Percentiles rank a stretch among this genome's conserved stretches.
These are phyloP conservation scores for Metarhizium humberi DNA, from an alignment of 2,329 filamentous ascomycete species.

Conservation along the genomic window DNA sequence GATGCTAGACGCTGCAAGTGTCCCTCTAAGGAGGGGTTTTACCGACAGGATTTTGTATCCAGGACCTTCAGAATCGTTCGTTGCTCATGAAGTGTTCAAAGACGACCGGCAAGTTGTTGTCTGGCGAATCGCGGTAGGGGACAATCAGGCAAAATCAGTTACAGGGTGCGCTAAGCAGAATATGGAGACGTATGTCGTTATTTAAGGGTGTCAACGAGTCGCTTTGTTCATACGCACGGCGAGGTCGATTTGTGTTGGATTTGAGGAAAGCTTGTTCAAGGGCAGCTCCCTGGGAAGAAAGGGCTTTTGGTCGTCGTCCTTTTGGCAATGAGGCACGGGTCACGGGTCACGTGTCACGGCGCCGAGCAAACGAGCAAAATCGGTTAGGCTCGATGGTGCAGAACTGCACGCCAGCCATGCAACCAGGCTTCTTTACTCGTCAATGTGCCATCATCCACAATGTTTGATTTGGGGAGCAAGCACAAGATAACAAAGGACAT, in stretches of 20 bases:
- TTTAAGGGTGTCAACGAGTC: background rate
- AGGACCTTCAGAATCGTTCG: background rate
- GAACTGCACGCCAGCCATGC: too few species aligned
- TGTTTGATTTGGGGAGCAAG: too few species aligned
- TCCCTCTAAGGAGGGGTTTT: background rate
- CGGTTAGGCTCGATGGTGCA: background rate
- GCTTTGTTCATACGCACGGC: background rate
- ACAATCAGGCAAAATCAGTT: background rate
- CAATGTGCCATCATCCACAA: too few species aligned
- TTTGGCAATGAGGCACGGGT: background rate
- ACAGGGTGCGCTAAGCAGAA: background rate
- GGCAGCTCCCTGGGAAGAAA: background rate
- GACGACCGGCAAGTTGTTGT: background rate
- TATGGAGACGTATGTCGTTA: background rate
- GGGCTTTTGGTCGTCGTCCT: background rate
- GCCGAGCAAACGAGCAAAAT: constrained; percentile 3
- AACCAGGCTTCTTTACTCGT: too few species aligned
- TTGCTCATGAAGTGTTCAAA: background rate
- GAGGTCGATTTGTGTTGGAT: background rate
- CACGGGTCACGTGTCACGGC: constrained; percentile 4
- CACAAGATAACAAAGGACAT: too few species aligned
- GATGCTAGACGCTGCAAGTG: background rate
- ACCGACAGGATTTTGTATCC: background rate
- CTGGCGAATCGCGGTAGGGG: background rate
- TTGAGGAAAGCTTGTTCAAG: background rate